A percentile compares a stretch with the other conserved stretches of the same genome.
Evolutionary conservation across 805 yeast species (phyloP).

Genomic region (Teunomyces tritomae): DNA sequence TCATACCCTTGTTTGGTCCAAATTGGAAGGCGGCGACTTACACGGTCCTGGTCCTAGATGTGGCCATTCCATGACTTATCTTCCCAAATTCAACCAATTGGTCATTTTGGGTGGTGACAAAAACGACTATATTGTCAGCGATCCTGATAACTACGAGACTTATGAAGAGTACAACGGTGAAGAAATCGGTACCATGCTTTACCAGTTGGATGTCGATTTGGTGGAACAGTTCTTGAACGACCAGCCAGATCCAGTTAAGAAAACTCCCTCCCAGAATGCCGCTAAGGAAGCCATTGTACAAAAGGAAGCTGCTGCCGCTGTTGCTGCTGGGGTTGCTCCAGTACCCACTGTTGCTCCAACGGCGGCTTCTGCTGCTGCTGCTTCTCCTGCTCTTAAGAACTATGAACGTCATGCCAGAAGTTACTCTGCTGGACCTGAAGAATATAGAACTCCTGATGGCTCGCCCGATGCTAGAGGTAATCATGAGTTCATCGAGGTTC

Average conservation of each 20-base stretch:
- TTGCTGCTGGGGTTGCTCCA: conserved; percentile 19
- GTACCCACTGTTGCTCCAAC: conserved; percentile 16
- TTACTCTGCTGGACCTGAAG: conserved; percentile 33
- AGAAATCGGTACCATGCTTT: conserved; percentile 55
- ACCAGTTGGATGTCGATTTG: conserved; percentile 55
- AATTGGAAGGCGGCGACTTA: conserved; percentile 41
- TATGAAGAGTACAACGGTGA: conserved; percentile 50
- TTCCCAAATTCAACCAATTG: conserved; percentile 63
- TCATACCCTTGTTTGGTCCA: conserved; percentile 68
- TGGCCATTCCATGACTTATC: conserved; percentile 83
- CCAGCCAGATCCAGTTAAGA: neutral
- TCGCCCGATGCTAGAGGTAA: conserved; percentile 13
- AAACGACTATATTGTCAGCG: conserved; percentile 58
- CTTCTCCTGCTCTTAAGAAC: conserved; percentile 9
- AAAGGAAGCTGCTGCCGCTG: neutral
- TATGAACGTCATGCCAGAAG: conserved; percentile 33
- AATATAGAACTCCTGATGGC: conserved; percentile 23
- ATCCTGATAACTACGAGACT: conserved; percentile 49
- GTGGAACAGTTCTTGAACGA: conserved; percentile 24
- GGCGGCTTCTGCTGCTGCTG: conserved; percentile 7
- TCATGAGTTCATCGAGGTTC: conserved; percentile 31
- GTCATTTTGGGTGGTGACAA: conserved; percentile 92
- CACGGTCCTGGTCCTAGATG: conserved; percentile 78
- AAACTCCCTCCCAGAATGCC: neutral
- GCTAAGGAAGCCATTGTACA: conserved; percentile 1